Conservation (phyloP, 495 filamentous ascomycete species). For the Lasiosphaeria miniovina region DNA sequence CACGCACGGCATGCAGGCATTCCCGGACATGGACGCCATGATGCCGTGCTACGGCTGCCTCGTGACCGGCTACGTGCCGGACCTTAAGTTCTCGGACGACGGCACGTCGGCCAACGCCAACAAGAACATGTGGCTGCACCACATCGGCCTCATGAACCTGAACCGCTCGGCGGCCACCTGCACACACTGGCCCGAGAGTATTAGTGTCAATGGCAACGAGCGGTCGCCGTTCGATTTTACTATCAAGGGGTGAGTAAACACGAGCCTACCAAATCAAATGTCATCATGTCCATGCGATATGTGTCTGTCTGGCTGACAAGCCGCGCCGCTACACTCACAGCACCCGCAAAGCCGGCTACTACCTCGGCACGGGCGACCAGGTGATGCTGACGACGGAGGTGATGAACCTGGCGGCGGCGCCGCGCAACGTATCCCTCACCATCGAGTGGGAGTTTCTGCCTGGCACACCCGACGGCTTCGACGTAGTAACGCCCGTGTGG, state of each 20-base stretch:
- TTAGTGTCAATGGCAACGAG: constrained; percentile 14
- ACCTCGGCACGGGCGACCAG: constrained; percentile 6
- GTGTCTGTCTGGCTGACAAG: background rate
- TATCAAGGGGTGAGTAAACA: constrained; percentile 6
- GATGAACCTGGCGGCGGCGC: constrained; percentile 3
- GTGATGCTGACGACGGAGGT: constrained; percentile 6
- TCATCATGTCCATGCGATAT: background rate
- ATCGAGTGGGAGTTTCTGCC: constrained; percentile 12
- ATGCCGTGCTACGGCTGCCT: constrained; percentile 14
- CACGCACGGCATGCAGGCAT: constrained; percentile 3
- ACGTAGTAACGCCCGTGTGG: constrained; percentile 14
- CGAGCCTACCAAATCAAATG: background rate
- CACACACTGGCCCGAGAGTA: constrained; percentile 12
- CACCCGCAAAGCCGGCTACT: constrained; percentile 16
- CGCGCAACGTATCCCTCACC: constrained; percentile 5
- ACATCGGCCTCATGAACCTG: constrained; percentile 14
- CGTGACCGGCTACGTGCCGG: constrained; percentile 4
- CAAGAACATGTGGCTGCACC: constrained; percentile 17
- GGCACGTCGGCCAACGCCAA: constrained; percentile 17
- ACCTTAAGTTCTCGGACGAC: constrained; percentile 5
- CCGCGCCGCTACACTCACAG: background rate
- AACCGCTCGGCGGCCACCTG: constrained; percentile 12
- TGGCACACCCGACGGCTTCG: constrained; percentile 3
- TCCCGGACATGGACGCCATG: background rate
- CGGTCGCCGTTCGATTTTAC: constrained; percentile 11